These are phyloP conservation scores for Candida chilensis DNA, from an alignment of 805 yeast species.

Conservation along the genomic window DNA sequence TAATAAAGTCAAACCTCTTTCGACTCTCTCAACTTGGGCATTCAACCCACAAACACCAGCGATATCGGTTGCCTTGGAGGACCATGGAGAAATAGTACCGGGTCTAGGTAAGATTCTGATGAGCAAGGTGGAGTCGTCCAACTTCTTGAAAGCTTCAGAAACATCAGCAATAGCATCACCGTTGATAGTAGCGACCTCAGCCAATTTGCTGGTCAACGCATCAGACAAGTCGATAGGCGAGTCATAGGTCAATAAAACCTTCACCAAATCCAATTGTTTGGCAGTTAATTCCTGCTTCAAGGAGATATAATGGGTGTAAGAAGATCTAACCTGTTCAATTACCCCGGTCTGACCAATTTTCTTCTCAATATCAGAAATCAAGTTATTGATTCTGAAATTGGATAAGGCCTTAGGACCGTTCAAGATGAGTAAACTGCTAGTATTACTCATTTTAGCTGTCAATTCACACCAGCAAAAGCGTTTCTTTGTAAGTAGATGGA, in stretches of 20 bases:
- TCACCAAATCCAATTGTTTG: slow-evolving; percentile 37
- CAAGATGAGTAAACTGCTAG: slow-evolving; percentile 34
- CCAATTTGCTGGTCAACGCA: slow-evolving; percentile 27
- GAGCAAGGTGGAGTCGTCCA: slow-evolving; percentile 40
- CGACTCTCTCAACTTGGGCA: slow-evolving; percentile 68
- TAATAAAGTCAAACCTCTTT: slow-evolving; percentile 78
- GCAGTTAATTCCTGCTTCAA: slow-evolving; percentile 29
- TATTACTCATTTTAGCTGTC: too few relatives aligned
- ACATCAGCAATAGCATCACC: slow-evolving; percentile 12
- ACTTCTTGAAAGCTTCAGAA: slow-evolving; percentile 3
- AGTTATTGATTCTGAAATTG: slow-evolving; percentile 68
- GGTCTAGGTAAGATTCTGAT: slow-evolving; percentile 81
- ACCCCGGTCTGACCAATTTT: slow-evolving; percentile 59
- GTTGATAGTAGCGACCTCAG: slow-evolving; percentile 14
- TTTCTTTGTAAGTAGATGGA: too few relatives aligned
- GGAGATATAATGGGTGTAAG: slow-evolving; percentile 76
- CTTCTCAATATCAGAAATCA: slow-evolving; percentile 65
- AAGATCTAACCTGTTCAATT: slow-evolving; percentile 62
- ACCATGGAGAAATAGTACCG: slow-evolving; percentile 99
- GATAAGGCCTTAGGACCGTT: slow-evolving; percentile 93
- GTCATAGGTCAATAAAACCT: slow-evolving; percentile 68
- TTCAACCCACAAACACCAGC: slow-evolving; percentile 80
- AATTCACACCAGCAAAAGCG: too few relatives aligned
- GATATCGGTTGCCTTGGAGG: slow-evolving; percentile 96
- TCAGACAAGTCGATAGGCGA: slow-evolving; percentile 47